Evolutionary conservation across 371 early-diverging fungal species (phyloP).

Genomic region (Mortierella sp.): DNA sequence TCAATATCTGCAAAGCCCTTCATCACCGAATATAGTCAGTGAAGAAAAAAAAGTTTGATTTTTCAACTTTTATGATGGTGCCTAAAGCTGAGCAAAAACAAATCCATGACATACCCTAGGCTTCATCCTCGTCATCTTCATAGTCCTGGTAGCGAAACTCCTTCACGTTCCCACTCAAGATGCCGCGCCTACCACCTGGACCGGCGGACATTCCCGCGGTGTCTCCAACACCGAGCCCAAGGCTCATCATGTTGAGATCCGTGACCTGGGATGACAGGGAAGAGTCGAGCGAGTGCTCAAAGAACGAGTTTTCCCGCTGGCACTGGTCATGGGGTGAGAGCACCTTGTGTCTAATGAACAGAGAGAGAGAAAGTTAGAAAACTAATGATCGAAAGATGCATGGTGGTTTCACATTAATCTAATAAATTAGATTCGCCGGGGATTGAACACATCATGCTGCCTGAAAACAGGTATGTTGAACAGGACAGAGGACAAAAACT

Average conservation of each 20-base stretch:
- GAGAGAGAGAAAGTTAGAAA: background rate
- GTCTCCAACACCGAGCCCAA: slow-evolving; percentile 19
- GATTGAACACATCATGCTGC: background rate
- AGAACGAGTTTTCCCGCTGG: slow-evolving; percentile 34
- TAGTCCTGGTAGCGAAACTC: slow-evolving; percentile 45
- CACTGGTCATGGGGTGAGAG: slow-evolving; percentile 45
- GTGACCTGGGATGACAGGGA: slow-evolving; percentile 12
- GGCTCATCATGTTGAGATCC: slow-evolving; percentile 32
- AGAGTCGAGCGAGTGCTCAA: slow-evolving; percentile 18
- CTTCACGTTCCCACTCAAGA: slow-evolving; percentile 44
- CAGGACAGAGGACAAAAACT: background rate
- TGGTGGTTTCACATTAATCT: background rate
- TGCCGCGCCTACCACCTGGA: slow-evolving; percentile 23
- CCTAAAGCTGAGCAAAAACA: no score
- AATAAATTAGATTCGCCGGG: no score
- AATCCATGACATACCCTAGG: background rate
- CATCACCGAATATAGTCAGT: no score
- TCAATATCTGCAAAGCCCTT: no score
- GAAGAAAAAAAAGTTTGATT: no score
- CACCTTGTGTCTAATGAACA: slow-evolving; percentile 24
- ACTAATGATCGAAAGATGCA: background rate
- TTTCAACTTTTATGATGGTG: no score
- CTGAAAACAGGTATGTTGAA: background rate
- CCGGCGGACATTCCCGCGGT: background rate
- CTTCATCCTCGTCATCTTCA: slow-evolving; percentile 37